Evolutionary conservation across 345 rosid genomes (phyloP).

Genomic region (Rhizophora mangle): DNA sequence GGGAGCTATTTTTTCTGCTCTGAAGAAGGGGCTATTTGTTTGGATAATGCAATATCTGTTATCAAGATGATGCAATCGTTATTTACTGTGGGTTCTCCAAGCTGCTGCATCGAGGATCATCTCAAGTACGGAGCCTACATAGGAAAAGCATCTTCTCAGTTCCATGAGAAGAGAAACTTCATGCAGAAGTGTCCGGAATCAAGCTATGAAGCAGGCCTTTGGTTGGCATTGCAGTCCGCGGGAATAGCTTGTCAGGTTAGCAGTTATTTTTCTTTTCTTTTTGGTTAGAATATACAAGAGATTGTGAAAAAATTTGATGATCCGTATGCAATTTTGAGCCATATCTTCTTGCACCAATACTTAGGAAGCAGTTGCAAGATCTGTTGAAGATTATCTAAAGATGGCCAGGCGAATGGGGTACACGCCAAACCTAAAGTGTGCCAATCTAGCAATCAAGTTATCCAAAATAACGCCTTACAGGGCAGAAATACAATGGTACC

Average conservation of each 20-base stretch:
- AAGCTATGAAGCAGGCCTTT: conserved; percentile 59
- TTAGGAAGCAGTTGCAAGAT: conserved; percentile 32
- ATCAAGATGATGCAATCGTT: conserved; percentile 52
- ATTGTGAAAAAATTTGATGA: not conserved
- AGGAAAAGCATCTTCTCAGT: conserved; percentile 33
- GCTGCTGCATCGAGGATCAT: conserved; percentile 49
- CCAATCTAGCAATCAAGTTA: conserved; percentile 49
- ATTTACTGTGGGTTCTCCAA: conserved; percentile 30
- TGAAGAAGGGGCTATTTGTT: conserved; percentile 66
- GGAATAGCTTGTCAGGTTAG: conserved; percentile 47
- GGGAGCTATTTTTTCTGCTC: conserved; percentile 72
- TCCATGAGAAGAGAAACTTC: conserved; percentile 41
- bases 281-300: too few species aligned
- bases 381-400: conserved; percentile 42
- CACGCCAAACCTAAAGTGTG: conserved; percentile 47
- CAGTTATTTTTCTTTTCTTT: not conserved
- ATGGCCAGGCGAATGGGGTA: conserved; percentile 40
- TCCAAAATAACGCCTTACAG: conserved; percentile 42
- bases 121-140: conserved; percentile 54
- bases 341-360: conserved; percentile 3
- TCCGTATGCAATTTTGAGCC: not conserved
- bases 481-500: conserved; percentile 63
- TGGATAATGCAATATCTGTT: conserved; percentile 56
- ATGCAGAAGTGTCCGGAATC: conserved; percentile 37
- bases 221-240: conserved; percentile 60